phyloP scores from a whole-genome alignment of 2,329 filamentous ascomycete genomes.

The Trichoderma koningiopsis region DNA sequence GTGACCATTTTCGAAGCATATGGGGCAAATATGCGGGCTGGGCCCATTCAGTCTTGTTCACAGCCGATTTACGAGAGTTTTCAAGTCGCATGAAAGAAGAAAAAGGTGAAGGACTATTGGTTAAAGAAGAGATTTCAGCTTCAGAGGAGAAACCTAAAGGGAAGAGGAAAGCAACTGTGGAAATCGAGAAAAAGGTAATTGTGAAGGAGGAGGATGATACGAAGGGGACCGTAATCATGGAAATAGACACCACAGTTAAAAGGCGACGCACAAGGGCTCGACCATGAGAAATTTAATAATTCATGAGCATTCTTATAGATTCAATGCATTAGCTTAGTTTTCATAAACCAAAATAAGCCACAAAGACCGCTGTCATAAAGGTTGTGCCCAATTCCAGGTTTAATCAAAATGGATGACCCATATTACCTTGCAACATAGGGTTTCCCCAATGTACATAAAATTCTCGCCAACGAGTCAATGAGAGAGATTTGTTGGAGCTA shows the following conservation, averaged over 20 bases:
- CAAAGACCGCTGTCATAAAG: background rate
- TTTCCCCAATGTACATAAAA: background rate
- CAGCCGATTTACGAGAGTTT: conserved; percentile 85
- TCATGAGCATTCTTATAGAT: background rate
- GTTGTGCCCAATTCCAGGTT: background rate
- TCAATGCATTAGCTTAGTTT: background rate
- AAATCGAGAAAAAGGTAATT: conserved; percentile 27
- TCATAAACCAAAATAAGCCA: background rate
- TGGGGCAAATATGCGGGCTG: conserved; percentile 96
- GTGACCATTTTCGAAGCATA: conserved; percentile 81
- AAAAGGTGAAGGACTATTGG: background rate
- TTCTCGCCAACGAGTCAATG: background rate
- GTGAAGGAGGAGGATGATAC: conserved; percentile 33
- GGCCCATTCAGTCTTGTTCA: conserved; percentile 97
- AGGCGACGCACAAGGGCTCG: conserved; percentile 33
- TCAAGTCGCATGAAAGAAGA: conserved; percentile 56
- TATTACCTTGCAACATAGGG: background rate
- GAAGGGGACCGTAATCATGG: conserved; percentile 29
- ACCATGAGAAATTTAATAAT: background rate
- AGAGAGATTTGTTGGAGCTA: background rate
- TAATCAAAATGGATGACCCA: background rate
- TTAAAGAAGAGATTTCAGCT: conserved; percentile 35
- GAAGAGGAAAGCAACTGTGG: conserved; percentile 32
- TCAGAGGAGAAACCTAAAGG: background rate
- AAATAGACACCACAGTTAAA: conserved; percentile 33